Evolutionary conservation across 495 filamentous ascomycete genomes (phyloP).

Genomic region (Aspergillus sclerotiicarbonarius): DNA sequence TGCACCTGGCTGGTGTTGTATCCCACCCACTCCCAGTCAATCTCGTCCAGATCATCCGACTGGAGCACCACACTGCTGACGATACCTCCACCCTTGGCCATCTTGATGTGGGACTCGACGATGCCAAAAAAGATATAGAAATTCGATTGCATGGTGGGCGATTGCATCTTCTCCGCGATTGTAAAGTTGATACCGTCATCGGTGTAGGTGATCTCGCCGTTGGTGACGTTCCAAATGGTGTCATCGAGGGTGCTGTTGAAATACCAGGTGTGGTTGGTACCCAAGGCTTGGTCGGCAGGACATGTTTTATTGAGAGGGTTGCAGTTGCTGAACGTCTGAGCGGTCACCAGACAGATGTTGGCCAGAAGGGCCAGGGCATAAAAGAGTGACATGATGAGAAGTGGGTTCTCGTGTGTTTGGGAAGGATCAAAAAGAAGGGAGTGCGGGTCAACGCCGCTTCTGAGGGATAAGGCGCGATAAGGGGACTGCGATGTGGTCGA

Average conservation of each 20-base stretch:
- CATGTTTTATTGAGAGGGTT: slow-evolving; percentile 63
- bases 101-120: slow-evolving; percentile 68
- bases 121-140: slow-evolving; percentile 87
- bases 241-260: slow-evolving; percentile 57
- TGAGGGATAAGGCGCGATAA: slow-evolving; percentile 16
- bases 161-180: slow-evolving; percentile 62
- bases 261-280: slow-evolving; percentile 56
- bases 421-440: slow-evolving; percentile 3
- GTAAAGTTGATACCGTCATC: slow-evolving; percentile 66
- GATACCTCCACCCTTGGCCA: slow-evolving; percentile 68
- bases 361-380: slow-evolving; percentile 26
- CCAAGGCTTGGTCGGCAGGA: slow-evolving; percentile 66
- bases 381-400: slow-evolving; percentile 27
- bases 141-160: slow-evolving; percentile 67
- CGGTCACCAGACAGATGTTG: slow-evolving; percentile 27
- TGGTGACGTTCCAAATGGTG: slow-evolving; percentile 62
- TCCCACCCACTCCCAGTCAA: slow-evolving; percentile 76
- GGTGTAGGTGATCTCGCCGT: slow-evolving; percentile 53
- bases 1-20: slow-evolving; percentile 62
- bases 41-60: slow-evolving; percentile 90
- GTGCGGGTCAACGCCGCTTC: slow-evolving; percentile 2
- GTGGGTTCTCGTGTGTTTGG: neutral
- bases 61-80: slow-evolving; percentile 83
- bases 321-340: slow-evolving; percentile 58
- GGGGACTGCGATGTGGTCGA: slow-evolving; percentile 20